Evolutionary conservation across 345 rosid genomes (phyloP), one percentile per base, ranked within the genome.

Genomic region (Salix koriyanagi): DNA sequence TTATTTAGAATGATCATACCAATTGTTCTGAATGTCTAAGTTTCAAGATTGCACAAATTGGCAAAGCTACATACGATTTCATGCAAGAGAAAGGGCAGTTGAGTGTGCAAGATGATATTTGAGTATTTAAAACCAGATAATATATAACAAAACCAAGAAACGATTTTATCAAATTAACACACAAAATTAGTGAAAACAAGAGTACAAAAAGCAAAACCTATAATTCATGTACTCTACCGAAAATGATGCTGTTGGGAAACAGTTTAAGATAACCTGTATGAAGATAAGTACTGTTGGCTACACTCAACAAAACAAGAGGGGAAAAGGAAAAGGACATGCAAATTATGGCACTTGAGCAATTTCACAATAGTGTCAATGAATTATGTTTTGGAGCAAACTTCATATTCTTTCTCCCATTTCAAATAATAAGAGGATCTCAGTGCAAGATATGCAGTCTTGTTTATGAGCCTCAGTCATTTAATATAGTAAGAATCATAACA

Each of bases 181-280:
- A 44, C 15, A 56, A 73, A 48, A 73, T 14, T 30, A 21, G 54
- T 3, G 13, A 10, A 54, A 56, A n/a, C 26, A 23, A 56, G n/a
- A 21, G 26, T 56, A 56, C 61, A 56, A 11, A 77, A 56, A 60
- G 6, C 41, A 64, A 65, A 75, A 42, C 75, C 36, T 77, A 39
- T 23, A 52, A 65, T 44, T 34, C 30, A 65, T 78, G 52, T 74
- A 89, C 97, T 93, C 9, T 83, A 96, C 98, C 65, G 2, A 97
- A 96, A 86, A 93, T 4, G 99, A 90, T 69, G 98, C 97, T 58
- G 99, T 96, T 74, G 92, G 82, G 86, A 96, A 91, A 79, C 98
- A 96, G 79, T 96, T 96, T 70, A 56, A 56, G 62, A 56, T 71
- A 77, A 87, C 90, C 97, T 91, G 75, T 19, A 69, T 39, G 68